Conservation (phyloP, 169 alveolate genomes). For the Plasmodium relictum region DNA sequence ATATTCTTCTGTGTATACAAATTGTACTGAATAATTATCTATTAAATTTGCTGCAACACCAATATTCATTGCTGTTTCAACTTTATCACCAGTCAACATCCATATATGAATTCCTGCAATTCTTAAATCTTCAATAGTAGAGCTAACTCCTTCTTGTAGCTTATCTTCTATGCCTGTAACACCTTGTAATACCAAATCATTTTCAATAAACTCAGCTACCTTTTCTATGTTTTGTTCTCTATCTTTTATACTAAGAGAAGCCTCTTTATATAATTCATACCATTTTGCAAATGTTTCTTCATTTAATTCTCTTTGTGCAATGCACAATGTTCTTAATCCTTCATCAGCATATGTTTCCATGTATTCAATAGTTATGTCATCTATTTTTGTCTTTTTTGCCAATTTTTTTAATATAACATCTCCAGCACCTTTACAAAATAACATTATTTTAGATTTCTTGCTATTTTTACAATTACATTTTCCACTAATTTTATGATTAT, state of each 20-base stretch:
- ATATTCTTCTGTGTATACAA: constrained; percentile 65
- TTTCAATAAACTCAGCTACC: constrained; percentile 92
- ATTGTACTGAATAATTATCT: constrained; percentile 79
- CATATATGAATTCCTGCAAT: constrained; percentile 97
- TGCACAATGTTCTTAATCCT: constrained; percentile 92
- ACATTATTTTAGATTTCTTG: constrained; percentile 78
- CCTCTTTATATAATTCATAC: constrained; percentile 81
- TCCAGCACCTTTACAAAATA: constrained; percentile 96
- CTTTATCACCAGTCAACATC: constrained; percentile 99
- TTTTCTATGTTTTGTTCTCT: constrained; percentile 86
- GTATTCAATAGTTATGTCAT: constrained; percentile 80
- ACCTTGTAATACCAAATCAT: constrained; percentile 94
- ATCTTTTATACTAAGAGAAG: constrained; percentile 79
- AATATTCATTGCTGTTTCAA: constrained; percentile 97
- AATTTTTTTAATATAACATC: constrained; percentile 90
- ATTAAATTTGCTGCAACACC: constrained; percentile 88
- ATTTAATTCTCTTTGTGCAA: constrained; percentile 93
- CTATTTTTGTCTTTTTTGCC: constrained; percentile 77
- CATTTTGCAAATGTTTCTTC: constrained; percentile 85
- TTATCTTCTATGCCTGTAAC: constrained; percentile 98
- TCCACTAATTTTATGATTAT: constrained; percentile 6
- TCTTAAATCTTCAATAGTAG: constrained; percentile 94
- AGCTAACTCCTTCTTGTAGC: constrained; percentile 97
- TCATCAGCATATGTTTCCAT: constrained; percentile 89
- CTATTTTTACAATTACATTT: constrained; percentile 38